Evolutionary conservation across 139 green algal species (phyloP), one percentile per base, ranked within the genome.

Genomic region (Chlorella ohadii): DNA sequence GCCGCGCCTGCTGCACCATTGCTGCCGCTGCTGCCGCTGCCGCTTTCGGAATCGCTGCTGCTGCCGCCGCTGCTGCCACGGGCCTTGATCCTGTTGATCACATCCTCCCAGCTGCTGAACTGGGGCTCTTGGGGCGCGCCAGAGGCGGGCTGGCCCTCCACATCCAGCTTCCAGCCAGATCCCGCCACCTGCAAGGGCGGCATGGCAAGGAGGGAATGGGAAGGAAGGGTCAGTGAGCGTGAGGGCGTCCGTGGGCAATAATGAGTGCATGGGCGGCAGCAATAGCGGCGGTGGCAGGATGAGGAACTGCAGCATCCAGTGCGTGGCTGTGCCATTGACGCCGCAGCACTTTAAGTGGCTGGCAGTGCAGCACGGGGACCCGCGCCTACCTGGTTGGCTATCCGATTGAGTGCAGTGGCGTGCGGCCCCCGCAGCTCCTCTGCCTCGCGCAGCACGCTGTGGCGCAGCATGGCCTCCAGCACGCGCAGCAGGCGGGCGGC

Each of bases 51-150:
- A 16, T 51, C 44, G 9, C 36, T 75, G 38, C 59, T 79, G 44
- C 44, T 59, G 38, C 39, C 28, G 38, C 27, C 51, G n/a, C 47
- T 61, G 65, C 31, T n/a, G 20, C 71, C 38, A 38, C 38, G 39
- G 44, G 36, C n/a, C 59, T 83, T 51, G 51, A 59, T 59, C 34
- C 56, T 67, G 33, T 63, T 57, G 17, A 83, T 34, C 7, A 83
- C 85, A 0, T 91, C 88, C 33, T 90, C 88, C 85, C 85, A 91
- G 33, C 83, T 90, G 31, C 82, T 84, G 68, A 87, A 91, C 9
- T 72, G 36, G 2, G 88, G 88, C 68, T 91, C 85, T 59, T 89
- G 36, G 1, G 64, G 44, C 1, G 67, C 27, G 0, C 31, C 36
- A 23, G 64, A 47, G 28, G 75, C 51, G 9, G 66, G 27, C 71